phyloP scores from a whole-genome alignment of 371 early-diverging fungal species.

The Haplosporangium sp. region DNA sequence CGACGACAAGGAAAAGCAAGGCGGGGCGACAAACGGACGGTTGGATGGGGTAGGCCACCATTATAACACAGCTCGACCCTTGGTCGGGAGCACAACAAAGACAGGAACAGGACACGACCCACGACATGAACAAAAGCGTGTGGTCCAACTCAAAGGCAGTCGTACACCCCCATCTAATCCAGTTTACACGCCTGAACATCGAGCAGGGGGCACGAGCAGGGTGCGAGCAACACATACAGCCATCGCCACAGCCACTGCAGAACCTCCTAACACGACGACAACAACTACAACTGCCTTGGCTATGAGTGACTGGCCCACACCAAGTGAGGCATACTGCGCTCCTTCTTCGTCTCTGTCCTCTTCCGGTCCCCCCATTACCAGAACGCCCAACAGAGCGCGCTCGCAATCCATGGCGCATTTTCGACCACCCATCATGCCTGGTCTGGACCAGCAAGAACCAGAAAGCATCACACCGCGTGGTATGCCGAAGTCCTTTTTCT shows the following conservation, averaged over 20 bases:
- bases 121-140: not conserved
- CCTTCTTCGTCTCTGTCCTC: too few species aligned
- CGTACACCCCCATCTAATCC: not conserved
- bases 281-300: constrained; percentile 1
- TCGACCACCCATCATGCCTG: constrained; percentile 26
- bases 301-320: not conserved
- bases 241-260: constrained; percentile 1
- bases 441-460: constrained; percentile 10
- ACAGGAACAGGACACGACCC: not conserved
- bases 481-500: too few species aligned
- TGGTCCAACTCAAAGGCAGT: constrained; percentile 3
- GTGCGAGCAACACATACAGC: not conserved
- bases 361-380: constrained; percentile 4
- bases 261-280: constrained; percentile 4
- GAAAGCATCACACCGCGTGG: constrained; percentile 12
- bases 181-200: not conserved
- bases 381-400: constrained; percentile 26
- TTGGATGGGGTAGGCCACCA: too few species aligned
- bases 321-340: not conserved
- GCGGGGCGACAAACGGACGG: not conserved
- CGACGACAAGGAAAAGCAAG: constrained; percentile 2
- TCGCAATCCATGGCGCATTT: constrained; percentile 50
- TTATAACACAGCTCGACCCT: not conserved
- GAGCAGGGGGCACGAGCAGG: not conserved
- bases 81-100: not conserved